A percentile compares a stretch with the other conserved stretches of the same genome.
phyloP scores from a whole-genome alignment of 2,329 filamentous ascomycete genomes.

The Trichoderma sp. region DNA sequence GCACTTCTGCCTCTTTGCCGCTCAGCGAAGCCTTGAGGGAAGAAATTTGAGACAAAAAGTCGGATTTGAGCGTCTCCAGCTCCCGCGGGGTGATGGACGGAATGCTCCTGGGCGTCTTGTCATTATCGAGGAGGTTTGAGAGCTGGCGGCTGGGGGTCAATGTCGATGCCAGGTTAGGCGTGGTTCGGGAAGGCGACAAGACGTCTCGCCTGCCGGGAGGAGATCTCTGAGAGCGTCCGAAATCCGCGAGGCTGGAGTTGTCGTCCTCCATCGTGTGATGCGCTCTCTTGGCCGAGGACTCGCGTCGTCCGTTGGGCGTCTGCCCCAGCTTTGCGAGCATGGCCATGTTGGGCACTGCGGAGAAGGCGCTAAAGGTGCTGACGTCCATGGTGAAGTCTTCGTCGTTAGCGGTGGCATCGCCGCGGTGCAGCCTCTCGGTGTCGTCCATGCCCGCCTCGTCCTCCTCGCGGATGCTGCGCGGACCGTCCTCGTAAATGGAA shows the following conservation, averaged over 20 bases:
- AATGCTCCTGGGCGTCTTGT: constrained; percentile 88
- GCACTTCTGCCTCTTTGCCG: constrained; percentile 89
- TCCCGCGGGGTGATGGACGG: constrained; percentile 90
- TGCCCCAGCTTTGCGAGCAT: constrained; percentile 73
- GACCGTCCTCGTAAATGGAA: constrained; percentile 60
- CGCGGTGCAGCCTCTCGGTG: constrained; percentile 21
- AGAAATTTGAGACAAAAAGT: constrained; percentile 87
- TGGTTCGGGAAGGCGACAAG: constrained; percentile 33
- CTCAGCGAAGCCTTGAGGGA: constrained; percentile 88
- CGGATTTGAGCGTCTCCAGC: constrained; percentile 86
- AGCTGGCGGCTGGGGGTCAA: constrained; percentile 54
- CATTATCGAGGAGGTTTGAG: constrained; percentile 68
- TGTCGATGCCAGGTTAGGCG: constrained; percentile 26
- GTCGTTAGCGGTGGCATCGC: constrained; percentile 43
- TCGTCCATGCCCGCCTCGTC: constrained; percentile 31
- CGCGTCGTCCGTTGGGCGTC: constrained; percentile 46
- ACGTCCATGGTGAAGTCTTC: constrained; percentile 64
- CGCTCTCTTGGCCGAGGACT: constrained; percentile 36
- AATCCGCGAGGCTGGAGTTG: constrained; percentile 80
- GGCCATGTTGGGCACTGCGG: constrained; percentile 83
- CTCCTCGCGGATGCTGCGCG: constrained; percentile 30
- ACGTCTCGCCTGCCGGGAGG: constrained; percentile 45
- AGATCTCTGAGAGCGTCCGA: constrained; percentile 48
- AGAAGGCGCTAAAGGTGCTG: constrained; percentile 86
- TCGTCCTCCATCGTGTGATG: constrained; percentile 37